Percentiles rank a stretch among this genome's conserved stretches.
Evolutionary conservation across 2,329 filamentous ascomycete genomes (phyloP).

Genomic region (Cordyceps cateniannulata): DNA sequence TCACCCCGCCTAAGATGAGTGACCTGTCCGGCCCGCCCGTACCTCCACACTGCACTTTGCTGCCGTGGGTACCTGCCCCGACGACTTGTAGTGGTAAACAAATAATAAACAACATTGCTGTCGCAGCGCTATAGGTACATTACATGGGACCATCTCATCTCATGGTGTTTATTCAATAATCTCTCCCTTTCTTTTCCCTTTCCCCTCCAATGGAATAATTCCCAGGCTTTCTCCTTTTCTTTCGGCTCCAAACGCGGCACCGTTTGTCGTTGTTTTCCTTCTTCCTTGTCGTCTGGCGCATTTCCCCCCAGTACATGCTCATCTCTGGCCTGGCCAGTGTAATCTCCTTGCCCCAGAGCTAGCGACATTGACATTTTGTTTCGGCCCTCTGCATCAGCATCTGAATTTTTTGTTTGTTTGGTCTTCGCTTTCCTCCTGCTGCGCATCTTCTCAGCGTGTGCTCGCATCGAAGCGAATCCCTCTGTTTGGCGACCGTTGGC

Average conservation of each 20-base stretch:
- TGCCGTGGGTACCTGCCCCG: background rate
- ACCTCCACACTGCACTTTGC: constrained; percentile 1
- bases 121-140: background rate
- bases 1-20: background rate
- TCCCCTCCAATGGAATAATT: background rate
- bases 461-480: background rate
- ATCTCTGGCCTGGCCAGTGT: background rate
- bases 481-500: background rate
- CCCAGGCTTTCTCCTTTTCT: background rate
- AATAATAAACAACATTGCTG: constrained; percentile 11
- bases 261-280: background rate
- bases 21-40: background rate
- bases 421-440: background rate
- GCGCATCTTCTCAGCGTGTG: background rate
- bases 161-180: background rate
- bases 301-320: constrained; percentile 2
- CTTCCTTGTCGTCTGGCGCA: background rate
- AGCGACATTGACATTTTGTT: constrained; percentile 1
- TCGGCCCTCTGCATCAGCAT: background rate
- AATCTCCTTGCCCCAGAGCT: constrained; percentile 8
- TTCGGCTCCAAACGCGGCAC: background rate
- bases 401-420: background rate
- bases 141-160: background rate
- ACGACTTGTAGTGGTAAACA: constrained; percentile 7
- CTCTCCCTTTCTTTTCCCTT: background rate